Percentiles rank a stretch among this genome's conserved stretches.
phyloP scores from a whole-genome alignment of 257 asterid genomes.

The Rhazya stricta region DNA sequence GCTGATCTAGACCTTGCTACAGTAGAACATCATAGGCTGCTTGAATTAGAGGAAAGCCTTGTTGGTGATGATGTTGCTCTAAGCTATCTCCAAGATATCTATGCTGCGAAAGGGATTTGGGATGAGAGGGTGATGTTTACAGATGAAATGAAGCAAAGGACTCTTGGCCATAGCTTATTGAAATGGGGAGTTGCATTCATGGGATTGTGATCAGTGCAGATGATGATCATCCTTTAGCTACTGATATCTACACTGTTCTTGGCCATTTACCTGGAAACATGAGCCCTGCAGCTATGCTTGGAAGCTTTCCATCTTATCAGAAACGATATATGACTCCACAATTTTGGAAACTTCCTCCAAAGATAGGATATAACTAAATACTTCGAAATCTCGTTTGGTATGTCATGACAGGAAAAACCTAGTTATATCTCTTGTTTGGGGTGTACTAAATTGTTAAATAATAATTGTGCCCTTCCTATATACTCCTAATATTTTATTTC shows the following conservation, averaged over 20 bases:
- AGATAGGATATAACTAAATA: too few species aligned
- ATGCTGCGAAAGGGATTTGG: conserved; percentile 31
- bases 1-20: too few species aligned
- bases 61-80: conserved; percentile 27
- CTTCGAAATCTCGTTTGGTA: too few species aligned
- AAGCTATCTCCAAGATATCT: conserved; percentile 25
- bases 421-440: too few species aligned
- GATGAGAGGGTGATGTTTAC: conserved; percentile 22
- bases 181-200: conserved; percentile 15
- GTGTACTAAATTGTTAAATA: too few species aligned
- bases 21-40: too few species aligned
- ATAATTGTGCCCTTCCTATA: too few species aligned
- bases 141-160: conserved; percentile 23
- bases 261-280: conserved; percentile 8
- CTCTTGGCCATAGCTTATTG: conserved; percentile 24
- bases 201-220: conserved; percentile 8
- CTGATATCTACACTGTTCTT: conserved; percentile 9
- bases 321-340: too few species aligned
- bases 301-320: too few species aligned
- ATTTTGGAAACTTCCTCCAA: too few species aligned
- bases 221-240: conserved; percentile 2
- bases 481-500: too few species aligned
- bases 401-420: too few species aligned
- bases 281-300: neutral
- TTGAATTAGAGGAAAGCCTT: neutral